Conservation (phyloP, 805 yeast species). For the Candida coquimbonensis region DNA sequence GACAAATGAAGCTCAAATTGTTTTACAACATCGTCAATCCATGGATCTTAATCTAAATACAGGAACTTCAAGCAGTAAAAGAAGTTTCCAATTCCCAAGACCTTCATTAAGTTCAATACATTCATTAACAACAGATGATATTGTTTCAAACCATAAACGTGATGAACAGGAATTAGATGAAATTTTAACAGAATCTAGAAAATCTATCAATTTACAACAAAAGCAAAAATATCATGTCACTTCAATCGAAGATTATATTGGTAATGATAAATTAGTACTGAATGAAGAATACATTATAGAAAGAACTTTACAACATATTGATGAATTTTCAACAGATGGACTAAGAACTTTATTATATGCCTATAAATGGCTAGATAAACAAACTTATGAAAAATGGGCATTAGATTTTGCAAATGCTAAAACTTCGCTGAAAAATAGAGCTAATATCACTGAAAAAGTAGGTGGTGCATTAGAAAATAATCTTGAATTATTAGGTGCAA, state of each 20-base stretch:
- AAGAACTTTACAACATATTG: conserved; percentile 82
- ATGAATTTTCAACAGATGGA: conserved; percentile 93
- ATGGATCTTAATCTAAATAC: conserved; percentile 25
- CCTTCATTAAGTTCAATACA: conserved; percentile 21
- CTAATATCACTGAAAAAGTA: conserved; percentile 54
- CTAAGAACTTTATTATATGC: conserved; percentile 83
- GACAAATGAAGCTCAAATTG: conserved; percentile 68
- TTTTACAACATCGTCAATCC: conserved; percentile 52
- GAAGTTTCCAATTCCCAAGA: conserved; percentile 26
- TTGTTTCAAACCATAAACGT: conserved; percentile 34
- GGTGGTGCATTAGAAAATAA: conserved; percentile 68
- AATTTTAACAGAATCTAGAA: conserved; percentile 45
- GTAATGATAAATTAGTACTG: conserved; percentile 49
- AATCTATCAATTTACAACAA: conserved; percentile 55
- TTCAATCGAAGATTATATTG: conserved; percentile 29
- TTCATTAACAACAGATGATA: conserved; percentile 34
- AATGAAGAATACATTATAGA: conserved; percentile 78
- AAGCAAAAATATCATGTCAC: conserved; percentile 39
- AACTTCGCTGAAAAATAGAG: conserved; percentile 63
- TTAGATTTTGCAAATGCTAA: conserved; percentile 65
- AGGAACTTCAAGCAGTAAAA: conserved; percentile 21
- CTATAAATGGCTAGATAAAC: conserved; percentile 58
- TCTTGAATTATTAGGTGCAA: conserved; percentile 78
- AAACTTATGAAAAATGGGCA: conserved; percentile 63
- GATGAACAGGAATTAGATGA: conserved; percentile 47